Conservation (phyloP, 352 stramenopile species). For the Globisporangium cederbergense region DNA sequence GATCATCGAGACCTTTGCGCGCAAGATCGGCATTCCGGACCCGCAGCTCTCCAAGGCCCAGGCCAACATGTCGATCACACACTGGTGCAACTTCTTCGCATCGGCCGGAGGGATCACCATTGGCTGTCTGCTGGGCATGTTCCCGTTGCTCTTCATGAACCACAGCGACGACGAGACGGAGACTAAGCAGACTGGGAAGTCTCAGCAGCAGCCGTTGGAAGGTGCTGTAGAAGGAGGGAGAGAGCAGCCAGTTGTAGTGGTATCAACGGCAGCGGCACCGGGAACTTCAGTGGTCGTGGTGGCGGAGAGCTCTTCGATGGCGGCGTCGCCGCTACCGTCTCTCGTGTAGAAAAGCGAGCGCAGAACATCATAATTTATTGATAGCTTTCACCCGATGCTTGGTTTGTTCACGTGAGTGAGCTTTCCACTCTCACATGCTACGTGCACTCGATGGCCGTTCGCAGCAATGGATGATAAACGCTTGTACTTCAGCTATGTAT, state of each 20-base stretch:
- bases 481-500: no score
- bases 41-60: constrained; percentile 75
- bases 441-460: no score
- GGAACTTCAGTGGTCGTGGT: not conserved
- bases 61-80: constrained; percentile 68
- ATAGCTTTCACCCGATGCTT: no score
- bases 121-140: constrained; percentile 90
- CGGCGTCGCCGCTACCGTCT: not conserved
- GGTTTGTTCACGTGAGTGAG: no score
- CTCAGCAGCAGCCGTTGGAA: constrained; percentile 4
- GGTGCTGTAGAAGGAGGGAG: not conserved
- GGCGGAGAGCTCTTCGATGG: not conserved
- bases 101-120: constrained; percentile 82
- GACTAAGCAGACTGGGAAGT: constrained; percentile 24
- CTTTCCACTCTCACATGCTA: no score
- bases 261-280: not conserved
- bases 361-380: not conserved
- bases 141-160: constrained; percentile 87
- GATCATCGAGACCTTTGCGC: constrained; percentile 84
- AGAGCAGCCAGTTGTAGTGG: not conserved
- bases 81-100: constrained; percentile 74
- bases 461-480: no score
- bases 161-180: constrained; percentile 57
- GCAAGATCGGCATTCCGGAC: constrained; percentile 61
- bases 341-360: not conserved